Evolutionary conservation across 495 filamentous ascomycete genomes (phyloP).

Genomic region (Penicillium bovifimosum): DNA sequence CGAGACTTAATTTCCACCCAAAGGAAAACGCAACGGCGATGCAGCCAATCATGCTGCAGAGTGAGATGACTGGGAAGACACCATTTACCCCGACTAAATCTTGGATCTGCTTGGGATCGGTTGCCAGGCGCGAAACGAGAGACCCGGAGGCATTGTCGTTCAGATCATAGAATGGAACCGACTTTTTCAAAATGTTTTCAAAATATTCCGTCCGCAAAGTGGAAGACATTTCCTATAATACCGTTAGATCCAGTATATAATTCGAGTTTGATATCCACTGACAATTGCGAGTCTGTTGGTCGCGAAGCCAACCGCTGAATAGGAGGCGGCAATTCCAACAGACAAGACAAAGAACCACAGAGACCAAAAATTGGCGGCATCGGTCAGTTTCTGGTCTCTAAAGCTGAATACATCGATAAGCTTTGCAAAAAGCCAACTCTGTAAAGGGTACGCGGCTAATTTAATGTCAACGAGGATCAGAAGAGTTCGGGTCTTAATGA

Average conservation of each 20-base stretch:
- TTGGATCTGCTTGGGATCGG: constrained; percentile 56
- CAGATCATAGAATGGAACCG: constrained; percentile 53
- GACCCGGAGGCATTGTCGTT: constrained; percentile 44
- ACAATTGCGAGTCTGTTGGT: too few relatives aligned
- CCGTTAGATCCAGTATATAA: too few relatives aligned
- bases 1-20: constrained; percentile 63
- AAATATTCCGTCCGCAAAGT: constrained; percentile 55
- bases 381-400: constrained; percentile 20
- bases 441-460: constrained; percentile 14
- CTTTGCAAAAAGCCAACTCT: constrained; percentile 34
- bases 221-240: too few relatives aligned
- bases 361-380: constrained; percentile 54
- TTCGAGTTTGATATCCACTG: too few relatives aligned
- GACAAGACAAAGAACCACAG: constrained; percentile 55
- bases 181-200: constrained; percentile 49
- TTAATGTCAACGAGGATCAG: too few relatives aligned
- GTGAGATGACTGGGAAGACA: constrained; percentile 28
- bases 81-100: constrained; percentile 51
- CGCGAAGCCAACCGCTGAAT: too few relatives aligned
- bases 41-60: constrained; percentile 50
- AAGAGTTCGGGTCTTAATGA: too few relatives aligned
- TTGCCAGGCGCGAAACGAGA: constrained; percentile 48
- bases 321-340: too few relatives aligned
- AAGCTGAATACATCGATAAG: constrained; percentile 34
- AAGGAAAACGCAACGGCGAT: constrained; percentile 51